Percentiles rank a stretch among this genome's conserved stretches.
phyloP scores from a whole-genome alignment of 129 eudicot species.

The Chrysanthemum lavandulifolium region DNA sequence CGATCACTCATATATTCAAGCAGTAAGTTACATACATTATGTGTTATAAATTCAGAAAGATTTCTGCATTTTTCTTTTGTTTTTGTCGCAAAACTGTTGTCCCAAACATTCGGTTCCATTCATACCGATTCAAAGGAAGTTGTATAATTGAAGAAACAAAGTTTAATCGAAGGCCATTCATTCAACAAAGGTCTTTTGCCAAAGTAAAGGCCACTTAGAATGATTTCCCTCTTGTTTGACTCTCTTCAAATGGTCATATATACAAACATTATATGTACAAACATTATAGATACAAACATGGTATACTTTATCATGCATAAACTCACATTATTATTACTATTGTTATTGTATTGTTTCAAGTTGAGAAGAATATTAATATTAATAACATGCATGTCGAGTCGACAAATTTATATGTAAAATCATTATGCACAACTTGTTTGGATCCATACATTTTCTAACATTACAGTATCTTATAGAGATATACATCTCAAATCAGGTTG shows the following conservation, averaged over 20 bases:
- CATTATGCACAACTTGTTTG: constrained; percentile 1
- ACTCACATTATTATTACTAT: constrained; percentile 21
- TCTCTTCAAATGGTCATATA: constrained; percentile 16
- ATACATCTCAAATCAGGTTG: no score
- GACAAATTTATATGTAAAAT: constrained; percentile 10
- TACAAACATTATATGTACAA: no score
- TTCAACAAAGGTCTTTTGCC: constrained; percentile 32
- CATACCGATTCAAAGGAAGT: no score
- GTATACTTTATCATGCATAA: constrained; percentile 32
- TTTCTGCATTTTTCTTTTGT: no score
- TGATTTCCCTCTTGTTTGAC: neutral
- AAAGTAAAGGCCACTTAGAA: constrained; percentile 43
- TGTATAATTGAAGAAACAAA: no score
- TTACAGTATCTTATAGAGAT: neutral
- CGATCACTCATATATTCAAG: no score
- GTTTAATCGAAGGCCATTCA: no score
- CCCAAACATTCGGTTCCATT: no score
- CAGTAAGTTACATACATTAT: no score
- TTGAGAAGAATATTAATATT: constrained; percentile 10
- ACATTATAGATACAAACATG: no score
- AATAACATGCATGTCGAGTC: constrained; percentile 7
- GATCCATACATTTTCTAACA: neutral
- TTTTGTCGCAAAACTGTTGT: no score
- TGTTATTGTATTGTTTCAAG: constrained; percentile 20
- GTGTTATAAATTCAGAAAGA: no score